Evolutionary conservation across 169 alveolate genomes (phyloP).

Genomic region (Cryptosporidium baileyi): DNA sequence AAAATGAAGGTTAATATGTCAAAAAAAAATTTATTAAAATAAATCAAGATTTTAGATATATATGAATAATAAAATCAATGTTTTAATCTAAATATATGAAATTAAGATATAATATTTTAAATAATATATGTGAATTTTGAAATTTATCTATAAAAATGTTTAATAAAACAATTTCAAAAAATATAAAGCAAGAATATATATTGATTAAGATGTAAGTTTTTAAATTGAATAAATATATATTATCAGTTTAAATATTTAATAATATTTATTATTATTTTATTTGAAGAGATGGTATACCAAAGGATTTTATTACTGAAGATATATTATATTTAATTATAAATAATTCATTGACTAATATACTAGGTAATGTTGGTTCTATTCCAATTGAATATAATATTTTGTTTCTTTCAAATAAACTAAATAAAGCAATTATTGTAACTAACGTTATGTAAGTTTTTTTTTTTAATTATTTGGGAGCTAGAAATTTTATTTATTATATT

Average conservation of each 20-base stretch:
- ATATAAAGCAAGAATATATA: constrained; percentile 3
- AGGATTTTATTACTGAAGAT: not conserved
- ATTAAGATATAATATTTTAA: too few species aligned
- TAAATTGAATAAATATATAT: not conserved
- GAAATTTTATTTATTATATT: not conserved
- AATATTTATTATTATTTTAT: not conserved
- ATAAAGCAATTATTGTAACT: constrained; percentile 32
- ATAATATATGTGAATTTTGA: not conserved
- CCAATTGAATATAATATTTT: constrained; percentile 28
- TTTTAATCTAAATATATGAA: too few species aligned
- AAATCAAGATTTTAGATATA: too few species aligned
- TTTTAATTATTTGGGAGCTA: not conserved
- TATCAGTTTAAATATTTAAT: not conserved
- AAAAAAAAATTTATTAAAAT: too few species aligned
- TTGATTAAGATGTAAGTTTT: constrained; percentile 34
- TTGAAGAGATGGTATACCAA: constrained; percentile 46
- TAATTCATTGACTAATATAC: not conserved
- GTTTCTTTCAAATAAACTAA: not conserved
- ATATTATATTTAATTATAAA: constrained; percentile 1
- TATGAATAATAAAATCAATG: too few species aligned
- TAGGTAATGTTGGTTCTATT: constrained; percentile 52
- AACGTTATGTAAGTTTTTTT: constrained; percentile 7
- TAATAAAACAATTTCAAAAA: not conserved
- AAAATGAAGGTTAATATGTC: too few species aligned
- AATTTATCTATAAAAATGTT: not conserved